Base-by-base conservation (phyloP, 805 yeast species). In the Zygotorulaspora sp. region DNA sequence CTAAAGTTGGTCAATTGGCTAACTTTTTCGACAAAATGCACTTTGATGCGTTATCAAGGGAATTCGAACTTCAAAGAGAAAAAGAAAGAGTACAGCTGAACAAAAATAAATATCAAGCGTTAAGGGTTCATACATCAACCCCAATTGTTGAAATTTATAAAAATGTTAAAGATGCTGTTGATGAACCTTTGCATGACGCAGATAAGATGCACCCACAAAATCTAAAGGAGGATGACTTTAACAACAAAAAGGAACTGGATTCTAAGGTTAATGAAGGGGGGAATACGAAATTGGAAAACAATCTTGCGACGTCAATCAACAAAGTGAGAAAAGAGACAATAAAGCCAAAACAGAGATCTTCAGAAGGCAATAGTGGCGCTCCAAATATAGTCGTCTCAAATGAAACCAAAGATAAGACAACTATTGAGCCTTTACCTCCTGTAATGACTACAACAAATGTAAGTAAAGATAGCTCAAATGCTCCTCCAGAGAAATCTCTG, bases 81-180 rank as follows among this genome's bases (percentile, higher is more conserved):
- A 64, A 70, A 30, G 96, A 90, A 55, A 72, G 87, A 42, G 66
- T 72, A 40, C 78, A 81, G 44, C 55, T 85, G 29, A 70, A 76
- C 30, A 69, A 65, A 46, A 71, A 78, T 48, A 74, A 80, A 49
- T 77, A 78, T 55, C 70, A 79, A 43, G 86, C 90, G 0, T 66
- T 70, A 10, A 88, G 92, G 5, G 75, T 86, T 35, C 77, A 78
- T 16, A 74, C 79, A 1, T 78, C 92, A 1, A 80, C 75, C 42
- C 97, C 98, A 0, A 82, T 86, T 39, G 97, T 89, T 15, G 96
- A 89, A 50, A 83, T 92, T 17, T 92, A 83, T 57, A 80, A 86
- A 48, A 81, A 85, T 53, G 92, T 85, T 9, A 79, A 81, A 43
- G 97, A 89, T 62, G 96, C 94, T 1, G 92, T 87, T 5, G 83